A percentile compares a stretch with the other conserved stretches of the same genome.
phyloP scores from a whole-genome alignment of 352 stramenopile species.

The Globisporangium carolinianum region DNA sequence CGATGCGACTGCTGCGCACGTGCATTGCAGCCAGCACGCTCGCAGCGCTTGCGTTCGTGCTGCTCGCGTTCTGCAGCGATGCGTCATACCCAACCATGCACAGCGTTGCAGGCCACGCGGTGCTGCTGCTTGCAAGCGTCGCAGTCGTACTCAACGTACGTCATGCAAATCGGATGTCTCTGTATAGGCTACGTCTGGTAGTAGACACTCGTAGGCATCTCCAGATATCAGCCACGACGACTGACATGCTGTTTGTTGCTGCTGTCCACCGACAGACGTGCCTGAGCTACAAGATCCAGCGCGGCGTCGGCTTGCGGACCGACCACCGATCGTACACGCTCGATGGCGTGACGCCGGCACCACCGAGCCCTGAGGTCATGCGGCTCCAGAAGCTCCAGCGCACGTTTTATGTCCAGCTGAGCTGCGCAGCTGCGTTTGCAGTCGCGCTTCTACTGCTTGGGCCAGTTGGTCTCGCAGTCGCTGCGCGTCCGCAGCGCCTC shows the following conservation, averaged over 20 bases:
- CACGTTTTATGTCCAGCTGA: constrained; percentile 24
- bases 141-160: constrained; percentile 33
- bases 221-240: neutral
- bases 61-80: constrained; percentile 25
- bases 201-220: neutral
- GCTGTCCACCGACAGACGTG: constrained; percentile 17
- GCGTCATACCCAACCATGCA: constrained; percentile 19
- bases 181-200: neutral
- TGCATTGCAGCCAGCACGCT: constrained; percentile 18
- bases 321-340: constrained; percentile 6
- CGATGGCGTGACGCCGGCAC: constrained; percentile 6
- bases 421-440: constrained; percentile 14
- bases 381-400: constrained; percentile 16
- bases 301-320: constrained; percentile 6
- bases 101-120: constrained; percentile 23
- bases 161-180: too few relatives aligned
- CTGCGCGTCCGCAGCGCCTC: constrained; percentile 12
- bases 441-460: constrained; percentile 19
- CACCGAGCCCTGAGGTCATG: constrained; percentile 7
- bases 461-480: constrained; percentile 18
- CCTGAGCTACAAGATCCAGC: constrained; percentile 27
- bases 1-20: constrained; percentile 14
- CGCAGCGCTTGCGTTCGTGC: constrained; percentile 29
- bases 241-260: neutral
- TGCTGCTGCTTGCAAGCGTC: constrained; percentile 30